A percentile compares a stretch with the other conserved stretches of the same genome.
These are phyloP conservation scores for Dendrocalamus latiflorus DNA, from an alignment of 202 grass and related monocot genomes.

Conservation along the genomic window DNA sequence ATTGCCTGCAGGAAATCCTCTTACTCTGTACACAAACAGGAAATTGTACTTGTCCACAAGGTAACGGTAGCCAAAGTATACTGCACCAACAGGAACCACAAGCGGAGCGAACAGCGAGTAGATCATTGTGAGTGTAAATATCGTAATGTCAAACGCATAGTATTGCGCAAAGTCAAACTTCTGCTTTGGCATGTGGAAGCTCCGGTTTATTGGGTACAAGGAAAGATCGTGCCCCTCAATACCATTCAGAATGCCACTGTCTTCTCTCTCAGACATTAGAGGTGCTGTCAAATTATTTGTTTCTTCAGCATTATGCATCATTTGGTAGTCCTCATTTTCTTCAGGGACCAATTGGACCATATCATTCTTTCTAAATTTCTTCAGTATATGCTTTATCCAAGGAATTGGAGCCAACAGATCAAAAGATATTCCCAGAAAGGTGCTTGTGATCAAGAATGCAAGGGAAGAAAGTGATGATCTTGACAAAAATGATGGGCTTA, in stretches of 20 bases:
- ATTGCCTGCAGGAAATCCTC: slow-evolving; percentile 95
- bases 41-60: slow-evolving; percentile 99
- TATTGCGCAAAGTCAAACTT: slow-evolving; percentile 97
- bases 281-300: slow-evolving; percentile 59
- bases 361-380: slow-evolving; percentile 98
- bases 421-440: slow-evolving; percentile 97
- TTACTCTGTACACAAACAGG: slow-evolving; percentile 91
- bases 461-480: slow-evolving; percentile 93
- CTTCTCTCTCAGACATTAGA: slow-evolving; percentile 60
- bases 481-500: slow-evolving; percentile 92
- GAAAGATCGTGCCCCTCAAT: slow-evolving; percentile 74
- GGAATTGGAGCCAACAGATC: slow-evolving; percentile 91
- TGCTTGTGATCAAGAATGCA: slow-evolving; percentile 87
- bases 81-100: slow-evolving; percentile 81
- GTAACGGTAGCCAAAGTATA: slow-evolving; percentile 98
- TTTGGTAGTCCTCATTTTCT: slow-evolving; percentile 67
- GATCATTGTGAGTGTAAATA: slow-evolving; percentile 98
- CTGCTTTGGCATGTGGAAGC: slow-evolving; percentile 95
- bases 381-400: slow-evolving; percentile 94
- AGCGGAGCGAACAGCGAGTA: slow-evolving; percentile 92
- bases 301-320: slow-evolving; percentile 55
- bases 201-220: slow-evolving; percentile 78
- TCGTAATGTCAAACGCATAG: slow-evolving; percentile 94
- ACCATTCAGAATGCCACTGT: slow-evolving; percentile 51
- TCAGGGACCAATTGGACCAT: slow-evolving; percentile 96